These are phyloP conservation scores for Mycena olivaceomarginata DNA, from an alignment of 768 basidiomycete genomes.

Conservation along the genomic window DNA sequence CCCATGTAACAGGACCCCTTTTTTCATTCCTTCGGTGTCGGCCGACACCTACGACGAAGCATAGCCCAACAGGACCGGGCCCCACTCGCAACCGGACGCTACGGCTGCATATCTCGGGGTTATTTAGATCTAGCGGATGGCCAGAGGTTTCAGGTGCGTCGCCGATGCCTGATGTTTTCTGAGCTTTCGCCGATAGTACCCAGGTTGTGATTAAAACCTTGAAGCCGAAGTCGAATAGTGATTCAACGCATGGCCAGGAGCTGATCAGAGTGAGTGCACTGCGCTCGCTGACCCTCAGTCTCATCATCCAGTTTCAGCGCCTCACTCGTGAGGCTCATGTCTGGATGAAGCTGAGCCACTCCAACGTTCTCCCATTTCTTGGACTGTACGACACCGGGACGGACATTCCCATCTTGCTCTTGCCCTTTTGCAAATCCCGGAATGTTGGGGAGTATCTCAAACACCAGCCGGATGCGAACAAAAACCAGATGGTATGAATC, in stretches of 20 bases:
- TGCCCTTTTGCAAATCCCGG: neutral
- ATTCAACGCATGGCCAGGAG: neutral
- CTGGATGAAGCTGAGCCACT: neutral
- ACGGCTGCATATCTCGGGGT: neutral
- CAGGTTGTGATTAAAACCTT: neutral
- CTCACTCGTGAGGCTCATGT: neutral
- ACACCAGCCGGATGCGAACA: neutral
- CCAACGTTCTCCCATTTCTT: neutral
- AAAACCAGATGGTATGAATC: neutral
- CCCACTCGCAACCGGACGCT: neutral
- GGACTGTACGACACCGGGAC: neutral
- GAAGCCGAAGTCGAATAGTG: neutral
- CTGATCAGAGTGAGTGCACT: neutral
- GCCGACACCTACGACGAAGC: neutral
- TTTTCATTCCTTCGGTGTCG: neutral
- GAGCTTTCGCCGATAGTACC: too few relatives aligned
- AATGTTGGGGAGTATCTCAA: neutral
- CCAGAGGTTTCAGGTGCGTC: neutral
- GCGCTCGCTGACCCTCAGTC: neutral
- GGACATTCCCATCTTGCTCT: neutral
- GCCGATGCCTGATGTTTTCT: neutral
- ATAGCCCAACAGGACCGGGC: neutral
- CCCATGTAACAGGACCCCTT: neutral
- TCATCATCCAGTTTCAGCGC: neutral
- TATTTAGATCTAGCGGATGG: neutral